Evolutionary conservation across 2,329 filamentous ascomycete genomes (phyloP).

Genomic region (Cladosporium cucumerinum): DNA sequence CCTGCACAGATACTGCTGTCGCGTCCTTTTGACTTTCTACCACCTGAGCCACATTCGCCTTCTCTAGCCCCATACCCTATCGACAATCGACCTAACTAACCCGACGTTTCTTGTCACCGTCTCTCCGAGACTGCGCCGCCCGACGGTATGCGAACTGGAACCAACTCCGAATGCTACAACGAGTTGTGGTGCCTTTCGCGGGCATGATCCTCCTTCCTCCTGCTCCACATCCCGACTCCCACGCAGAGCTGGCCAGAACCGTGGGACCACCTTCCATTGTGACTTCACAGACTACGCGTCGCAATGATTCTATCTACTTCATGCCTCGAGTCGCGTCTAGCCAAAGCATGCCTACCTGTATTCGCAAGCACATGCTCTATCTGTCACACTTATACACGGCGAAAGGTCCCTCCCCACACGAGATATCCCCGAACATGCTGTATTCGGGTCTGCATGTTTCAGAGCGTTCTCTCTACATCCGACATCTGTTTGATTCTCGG

Average conservation of each 20-base stretch:
- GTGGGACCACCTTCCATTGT: background rate
- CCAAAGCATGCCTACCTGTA: background rate
- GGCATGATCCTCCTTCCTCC: background rate
- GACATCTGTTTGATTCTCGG: background rate
- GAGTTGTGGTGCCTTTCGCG: background rate
- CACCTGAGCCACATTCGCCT: background rate
- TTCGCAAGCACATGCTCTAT: background rate
- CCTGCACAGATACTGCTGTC: constrained; percentile 1
- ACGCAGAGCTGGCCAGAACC: background rate
- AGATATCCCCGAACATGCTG: background rate
- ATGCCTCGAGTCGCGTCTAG: constrained; percentile 7
- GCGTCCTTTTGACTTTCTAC: background rate
- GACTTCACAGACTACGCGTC: constrained; percentile 6
- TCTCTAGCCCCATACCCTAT: background rate
- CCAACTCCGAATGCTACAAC: background rate
- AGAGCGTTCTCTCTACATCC: constrained; percentile 1
- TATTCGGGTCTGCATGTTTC: constrained; percentile 13
- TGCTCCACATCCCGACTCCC: background rate
- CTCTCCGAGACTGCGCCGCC: constrained; percentile 6
- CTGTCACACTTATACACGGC: background rate
- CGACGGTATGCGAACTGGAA: constrained; percentile 4
- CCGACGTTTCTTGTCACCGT: background rate
- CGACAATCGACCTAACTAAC: background rate
- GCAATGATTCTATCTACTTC: background rate
- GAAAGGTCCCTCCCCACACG: background rate